Conservation (phyloP, 2,329 filamentous ascomycete genomes). For the Curvularia lunata region DNA sequence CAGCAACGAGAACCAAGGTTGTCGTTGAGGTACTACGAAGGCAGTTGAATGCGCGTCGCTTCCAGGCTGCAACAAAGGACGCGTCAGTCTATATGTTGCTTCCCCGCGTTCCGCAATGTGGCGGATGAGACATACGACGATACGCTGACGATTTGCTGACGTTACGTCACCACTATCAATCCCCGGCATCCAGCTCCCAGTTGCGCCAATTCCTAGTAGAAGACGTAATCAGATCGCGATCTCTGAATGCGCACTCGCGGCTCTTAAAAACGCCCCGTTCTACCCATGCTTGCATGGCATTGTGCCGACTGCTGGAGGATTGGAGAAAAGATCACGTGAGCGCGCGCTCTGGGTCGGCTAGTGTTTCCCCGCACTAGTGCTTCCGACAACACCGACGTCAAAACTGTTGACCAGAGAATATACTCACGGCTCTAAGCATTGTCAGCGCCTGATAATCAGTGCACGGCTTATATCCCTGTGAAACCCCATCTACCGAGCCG, state of each 20-base stretch:
- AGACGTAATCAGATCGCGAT: neutral
- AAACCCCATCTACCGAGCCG: neutral
- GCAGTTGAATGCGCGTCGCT: slow-evolving; percentile 6
- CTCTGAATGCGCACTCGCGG: too few species aligned
- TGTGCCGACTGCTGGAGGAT: neutral
- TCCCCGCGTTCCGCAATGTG: slow-evolving; percentile 15
- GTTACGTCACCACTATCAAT: slow-evolving; percentile 4
- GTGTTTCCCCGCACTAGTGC: neutral
- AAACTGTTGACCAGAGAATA: neutral
- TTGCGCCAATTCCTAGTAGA: neutral
- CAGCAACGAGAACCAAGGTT: neutral
- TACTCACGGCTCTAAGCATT: neutral
- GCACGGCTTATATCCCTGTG: neutral
- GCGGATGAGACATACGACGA: slow-evolving; percentile 9
- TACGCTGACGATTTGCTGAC: slow-evolving; percentile 2
- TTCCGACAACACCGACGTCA: neutral
- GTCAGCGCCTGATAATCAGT: neutral
- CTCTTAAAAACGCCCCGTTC: neutral
- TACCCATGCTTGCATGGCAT: neutral
- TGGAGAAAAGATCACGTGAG: slow-evolving; percentile 7
- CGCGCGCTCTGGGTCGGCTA: neutral
- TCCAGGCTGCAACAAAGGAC: slow-evolving; percentile 23
- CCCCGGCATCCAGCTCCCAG: neutral
- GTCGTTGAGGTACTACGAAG: neutral
- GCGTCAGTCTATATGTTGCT: slow-evolving; percentile 18